Conservation (phyloP, 1,284 basidiomycete species). For the Salmacisia buchloeana region DNA sequence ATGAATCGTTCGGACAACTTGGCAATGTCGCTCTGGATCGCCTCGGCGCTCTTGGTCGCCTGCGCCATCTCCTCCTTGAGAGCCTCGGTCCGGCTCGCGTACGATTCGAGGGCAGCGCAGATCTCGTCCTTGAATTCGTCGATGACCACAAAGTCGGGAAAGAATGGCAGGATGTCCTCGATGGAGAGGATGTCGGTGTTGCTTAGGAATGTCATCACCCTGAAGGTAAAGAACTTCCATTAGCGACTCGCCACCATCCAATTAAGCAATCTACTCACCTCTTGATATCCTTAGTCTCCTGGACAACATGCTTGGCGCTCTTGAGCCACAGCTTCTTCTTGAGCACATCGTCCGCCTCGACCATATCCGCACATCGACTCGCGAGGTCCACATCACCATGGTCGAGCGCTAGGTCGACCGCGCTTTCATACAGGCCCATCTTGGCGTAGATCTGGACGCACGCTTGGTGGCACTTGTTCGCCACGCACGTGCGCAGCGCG, state of each 20-base stretch:
- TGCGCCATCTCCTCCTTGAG: slow-evolving; percentile 95
- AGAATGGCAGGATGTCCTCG: slow-evolving; percentile 97
- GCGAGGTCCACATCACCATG: slow-evolving; percentile 55
- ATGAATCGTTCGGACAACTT: slow-evolving; percentile 85
- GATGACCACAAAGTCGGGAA: slow-evolving; percentile 98
- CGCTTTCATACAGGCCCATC: slow-evolving; percentile 94
- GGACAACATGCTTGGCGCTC: slow-evolving; percentile 92
- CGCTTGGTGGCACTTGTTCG: slow-evolving; percentile 70
- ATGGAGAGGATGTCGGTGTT: slow-evolving; percentile 91
- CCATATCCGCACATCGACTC: slow-evolving; percentile 43
- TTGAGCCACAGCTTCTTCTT: slow-evolving; percentile 95
- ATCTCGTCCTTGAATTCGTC: slow-evolving; percentile 99
- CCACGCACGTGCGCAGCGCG: slow-evolving; percentile 77
- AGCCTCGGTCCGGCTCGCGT: slow-evolving; percentile 81
- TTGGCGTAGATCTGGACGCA: slow-evolving; percentile 96
- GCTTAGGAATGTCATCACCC: slow-evolving; percentile 92
- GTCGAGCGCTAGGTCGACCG: slow-evolving; percentile 81
- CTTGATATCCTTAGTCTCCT: slow-evolving; percentile 95
- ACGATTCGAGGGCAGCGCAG: slow-evolving; percentile 87
- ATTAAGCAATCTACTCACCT: slow-evolving; percentile 60
- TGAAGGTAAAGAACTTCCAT: slow-evolving; percentile 46
- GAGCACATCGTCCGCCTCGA: slow-evolving; percentile 51
- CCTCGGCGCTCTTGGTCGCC: slow-evolving; percentile 81
- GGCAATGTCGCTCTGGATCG: slow-evolving; percentile 85
- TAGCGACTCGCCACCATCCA: background rate